These are phyloP conservation scores for Globisporangium cylindrosporum DNA, from an alignment of 352 stramenopile species.

Conservation along the genomic window DNA sequence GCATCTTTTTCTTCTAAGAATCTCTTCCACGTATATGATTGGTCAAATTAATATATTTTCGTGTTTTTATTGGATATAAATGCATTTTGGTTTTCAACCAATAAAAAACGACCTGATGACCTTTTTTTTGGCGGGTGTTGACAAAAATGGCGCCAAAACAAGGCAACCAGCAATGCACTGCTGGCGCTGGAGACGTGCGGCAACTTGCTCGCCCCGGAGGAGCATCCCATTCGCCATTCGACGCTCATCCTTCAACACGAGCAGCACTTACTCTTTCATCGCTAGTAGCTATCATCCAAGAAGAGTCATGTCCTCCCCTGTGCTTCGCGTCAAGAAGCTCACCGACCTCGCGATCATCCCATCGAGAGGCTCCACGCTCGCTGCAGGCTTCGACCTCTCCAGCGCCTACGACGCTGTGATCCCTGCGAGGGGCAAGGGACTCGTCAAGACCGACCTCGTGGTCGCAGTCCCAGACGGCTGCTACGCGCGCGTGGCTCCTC, in stretches of 20 bases:
- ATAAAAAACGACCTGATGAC: neutral
- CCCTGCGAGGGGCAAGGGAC: conserved; percentile 87
- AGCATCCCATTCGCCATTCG: conserved; percentile 8
- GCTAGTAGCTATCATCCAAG: neutral
- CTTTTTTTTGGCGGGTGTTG: conserved; percentile 1
- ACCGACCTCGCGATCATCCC: conserved; percentile 80
- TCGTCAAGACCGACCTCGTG: conserved; percentile 97
- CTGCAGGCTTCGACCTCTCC: conserved; percentile 83
- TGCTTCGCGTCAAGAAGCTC: conserved; percentile 85
- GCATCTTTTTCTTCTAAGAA: too few species aligned
- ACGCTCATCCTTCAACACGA: neutral
- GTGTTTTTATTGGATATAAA: neutral
- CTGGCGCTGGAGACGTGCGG: neutral
- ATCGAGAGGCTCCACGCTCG: conserved; percentile 65
- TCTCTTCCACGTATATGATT: neutral
- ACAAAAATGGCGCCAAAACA: conserved; percentile 17
- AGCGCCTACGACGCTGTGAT: conserved; percentile 88
- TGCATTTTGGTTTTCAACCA: neutral
- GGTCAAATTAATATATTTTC: neutral
- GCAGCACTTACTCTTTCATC: neutral
- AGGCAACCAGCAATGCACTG: neutral
- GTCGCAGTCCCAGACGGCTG: conserved; percentile 94
- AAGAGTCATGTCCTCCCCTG: conserved; percentile 20
- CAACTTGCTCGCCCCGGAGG: conserved; percentile 1
- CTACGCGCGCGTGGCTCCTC: conserved; percentile 89